Conservation (phyloP, 371 early-diverging fungal genomes). For the Apophysomyces elegans region DNA sequence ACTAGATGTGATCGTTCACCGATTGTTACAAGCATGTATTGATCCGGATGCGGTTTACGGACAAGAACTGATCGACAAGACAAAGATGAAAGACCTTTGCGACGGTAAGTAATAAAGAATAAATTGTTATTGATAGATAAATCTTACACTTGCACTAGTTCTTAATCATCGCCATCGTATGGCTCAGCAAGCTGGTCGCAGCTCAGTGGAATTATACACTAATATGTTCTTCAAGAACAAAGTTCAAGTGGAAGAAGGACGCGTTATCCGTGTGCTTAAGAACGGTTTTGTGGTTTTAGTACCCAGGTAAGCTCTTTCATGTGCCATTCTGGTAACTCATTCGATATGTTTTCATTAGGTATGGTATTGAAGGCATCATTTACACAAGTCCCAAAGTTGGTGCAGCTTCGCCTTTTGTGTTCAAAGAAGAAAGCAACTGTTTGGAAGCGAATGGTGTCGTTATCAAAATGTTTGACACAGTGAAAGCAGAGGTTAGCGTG, state of each 20-base stretch:
- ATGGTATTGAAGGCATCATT: slow-evolving; percentile 94
- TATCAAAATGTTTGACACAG: slow-evolving; percentile 77
- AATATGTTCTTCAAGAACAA: slow-evolving; percentile 93
- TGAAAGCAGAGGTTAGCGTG: slow-evolving; percentile 77
- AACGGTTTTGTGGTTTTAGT: slow-evolving; percentile 94
- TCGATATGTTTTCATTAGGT: slow-evolving; percentile 34
- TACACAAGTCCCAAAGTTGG: slow-evolving; percentile 51
- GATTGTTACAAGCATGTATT: slow-evolving; percentile 84
- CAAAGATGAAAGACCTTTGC: slow-evolving; percentile 77
- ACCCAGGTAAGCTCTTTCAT: slow-evolving; percentile 62
- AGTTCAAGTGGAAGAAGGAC: slow-evolving; percentile 82
- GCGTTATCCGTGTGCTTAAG: slow-evolving; percentile 88
- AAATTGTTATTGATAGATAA: slow-evolving; percentile 9
- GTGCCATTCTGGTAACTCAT: not conserved
- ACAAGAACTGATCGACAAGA: slow-evolving; percentile 81
- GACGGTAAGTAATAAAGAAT: slow-evolving; percentile 56
- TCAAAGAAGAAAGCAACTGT: slow-evolving; percentile 39
- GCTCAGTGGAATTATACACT: slow-evolving; percentile 94
- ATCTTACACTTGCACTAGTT: slow-evolving; percentile 41
- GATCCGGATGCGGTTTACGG: slow-evolving; percentile 60
- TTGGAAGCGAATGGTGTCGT: slow-evolving; percentile 48
- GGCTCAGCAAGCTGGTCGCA: slow-evolving; percentile 95
- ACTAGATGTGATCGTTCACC: slow-evolving; percentile 94
- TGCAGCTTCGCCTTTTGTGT: slow-evolving; percentile 35
- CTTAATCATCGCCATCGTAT: slow-evolving; percentile 94